A percentile compares a stretch with the other conserved stretches of the same genome.
Conservation (phyloP, 176 grass and related monocot genomes). For the Oryza punctata region DNA sequence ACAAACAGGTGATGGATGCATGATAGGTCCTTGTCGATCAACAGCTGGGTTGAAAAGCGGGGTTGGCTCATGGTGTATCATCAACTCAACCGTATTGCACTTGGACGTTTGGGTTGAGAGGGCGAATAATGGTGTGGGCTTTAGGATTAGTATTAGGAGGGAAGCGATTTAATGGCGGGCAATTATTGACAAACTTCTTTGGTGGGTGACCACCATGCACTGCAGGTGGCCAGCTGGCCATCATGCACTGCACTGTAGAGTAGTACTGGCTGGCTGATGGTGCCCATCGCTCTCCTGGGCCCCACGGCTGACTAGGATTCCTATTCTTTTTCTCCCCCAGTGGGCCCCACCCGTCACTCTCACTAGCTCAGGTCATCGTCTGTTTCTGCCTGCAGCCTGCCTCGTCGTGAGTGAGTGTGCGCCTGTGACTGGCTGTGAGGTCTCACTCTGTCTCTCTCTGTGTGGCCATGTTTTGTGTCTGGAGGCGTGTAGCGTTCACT, state of each 20-base stretch:
- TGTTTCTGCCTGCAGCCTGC: background rate
- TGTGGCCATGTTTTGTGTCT: background rate
- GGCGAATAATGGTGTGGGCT: too few relatives aligned
- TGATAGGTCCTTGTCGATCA: background rate
- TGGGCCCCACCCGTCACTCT: background rate
- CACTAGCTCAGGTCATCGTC: background rate
- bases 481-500: background rate
- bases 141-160: background rate
- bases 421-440: background rate
- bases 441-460: background rate
- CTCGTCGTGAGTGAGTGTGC: background rate
- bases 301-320: background rate
- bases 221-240: conserved; percentile 39
- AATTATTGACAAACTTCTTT: conserved; percentile 12
- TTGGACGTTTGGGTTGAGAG: background rate
- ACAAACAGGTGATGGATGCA: background rate
- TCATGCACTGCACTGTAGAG: background rate
- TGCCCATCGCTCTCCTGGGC: conserved; percentile 24
- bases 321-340: background rate
- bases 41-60: background rate
- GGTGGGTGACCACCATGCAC: conserved; percentile 30
- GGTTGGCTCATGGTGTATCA: too few relatives aligned
- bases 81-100: background rate
- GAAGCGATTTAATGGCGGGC: background rate
- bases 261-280: background rate